These are phyloP conservation scores for Suhomyces yuchorum DNA, from an alignment of 1,139 yeast species.

Conservation along the genomic window DNA sequence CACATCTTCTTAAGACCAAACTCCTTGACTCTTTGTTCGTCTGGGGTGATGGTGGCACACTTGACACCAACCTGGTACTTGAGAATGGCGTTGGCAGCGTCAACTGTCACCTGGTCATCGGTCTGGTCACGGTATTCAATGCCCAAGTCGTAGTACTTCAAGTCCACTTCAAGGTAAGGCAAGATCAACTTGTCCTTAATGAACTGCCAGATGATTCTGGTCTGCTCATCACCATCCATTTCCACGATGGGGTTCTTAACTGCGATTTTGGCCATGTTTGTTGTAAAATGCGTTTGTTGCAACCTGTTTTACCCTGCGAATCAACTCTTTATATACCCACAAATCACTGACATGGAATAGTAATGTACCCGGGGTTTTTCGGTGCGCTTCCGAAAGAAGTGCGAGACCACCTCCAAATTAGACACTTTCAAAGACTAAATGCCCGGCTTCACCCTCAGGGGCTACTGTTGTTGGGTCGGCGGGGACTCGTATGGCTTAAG, in stretches of 20 bases:
- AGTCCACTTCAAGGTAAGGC: slow-evolving; percentile 72
- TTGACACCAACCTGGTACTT: slow-evolving; percentile 80
- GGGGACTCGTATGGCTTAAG: no score
- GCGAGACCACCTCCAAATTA: not conserved
- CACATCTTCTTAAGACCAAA: slow-evolving; percentile 78
- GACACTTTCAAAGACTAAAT: not conserved
- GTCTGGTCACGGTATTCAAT: slow-evolving; percentile 72
- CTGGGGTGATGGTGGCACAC: slow-evolving; percentile 88
- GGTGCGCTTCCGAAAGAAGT: slow-evolving; percentile 4
- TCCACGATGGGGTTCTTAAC: slow-evolving; percentile 77
- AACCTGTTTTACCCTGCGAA: slow-evolving; percentile 1
- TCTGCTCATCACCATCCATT: slow-evolving; percentile 86
- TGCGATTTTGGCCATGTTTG: slow-evolving; percentile 51
- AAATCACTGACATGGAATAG: slow-evolving; percentile 1
- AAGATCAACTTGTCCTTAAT: slow-evolving; percentile 69
- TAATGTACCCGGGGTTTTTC: slow-evolving; percentile 4
- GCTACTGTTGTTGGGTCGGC: not conserved
- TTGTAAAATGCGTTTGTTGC: not conserved
- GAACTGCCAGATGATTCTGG: slow-evolving; percentile 79
- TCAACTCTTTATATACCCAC: slow-evolving; percentile 1
- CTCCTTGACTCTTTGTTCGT: slow-evolving; percentile 78
- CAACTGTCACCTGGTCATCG: slow-evolving; percentile 69
- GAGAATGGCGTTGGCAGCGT: slow-evolving; percentile 75
- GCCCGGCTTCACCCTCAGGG: not conserved
- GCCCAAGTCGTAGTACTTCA: slow-evolving; percentile 76